phyloP scores from a whole-genome alignment of 176 grass and related monocot species.

The Oropetium thomaeum region DNA sequence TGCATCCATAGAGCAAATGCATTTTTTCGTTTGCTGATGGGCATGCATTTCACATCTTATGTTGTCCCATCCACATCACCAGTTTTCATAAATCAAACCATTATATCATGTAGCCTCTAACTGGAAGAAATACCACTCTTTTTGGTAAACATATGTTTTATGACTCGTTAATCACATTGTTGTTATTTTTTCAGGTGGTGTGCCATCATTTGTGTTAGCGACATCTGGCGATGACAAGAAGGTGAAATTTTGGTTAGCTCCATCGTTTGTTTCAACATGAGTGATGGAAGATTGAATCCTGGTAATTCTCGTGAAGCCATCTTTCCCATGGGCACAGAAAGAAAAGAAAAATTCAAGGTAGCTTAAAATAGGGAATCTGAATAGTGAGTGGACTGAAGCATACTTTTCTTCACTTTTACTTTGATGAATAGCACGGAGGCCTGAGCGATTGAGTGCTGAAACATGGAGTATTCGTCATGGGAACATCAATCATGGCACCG shows the following conservation, averaged over 20 bases:
- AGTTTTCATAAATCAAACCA: background rate
- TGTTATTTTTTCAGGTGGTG: slow-evolving; percentile 49
- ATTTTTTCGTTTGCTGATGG: background rate
- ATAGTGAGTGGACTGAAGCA: background rate
- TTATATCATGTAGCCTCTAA: background rate
- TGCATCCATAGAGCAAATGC: background rate
- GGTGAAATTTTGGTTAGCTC: slow-evolving; percentile 90
- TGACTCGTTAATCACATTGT: background rate
- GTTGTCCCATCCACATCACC: background rate
- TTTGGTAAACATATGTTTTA: background rate
- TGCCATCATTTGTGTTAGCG: slow-evolving; percentile 44
- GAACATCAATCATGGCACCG: background rate
- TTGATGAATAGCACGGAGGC: background rate
- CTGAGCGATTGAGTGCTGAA: background rate
- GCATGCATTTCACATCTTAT: background rate
- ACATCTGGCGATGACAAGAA: slow-evolving; percentile 74
- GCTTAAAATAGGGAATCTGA: too few relatives aligned
- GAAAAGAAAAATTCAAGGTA: background rate
- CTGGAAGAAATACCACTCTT: background rate
- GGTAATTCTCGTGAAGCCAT: background rate
- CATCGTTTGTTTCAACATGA: slow-evolving; percentile 46
- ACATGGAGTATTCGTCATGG: background rate
- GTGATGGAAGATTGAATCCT: background rate
- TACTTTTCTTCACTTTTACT: background rate
- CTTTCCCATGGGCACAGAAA: background rate